Evolutionary conservation across 2,329 filamentous ascomycete genomes (phyloP).

Genomic region (Gremmenia infestans): DNA sequence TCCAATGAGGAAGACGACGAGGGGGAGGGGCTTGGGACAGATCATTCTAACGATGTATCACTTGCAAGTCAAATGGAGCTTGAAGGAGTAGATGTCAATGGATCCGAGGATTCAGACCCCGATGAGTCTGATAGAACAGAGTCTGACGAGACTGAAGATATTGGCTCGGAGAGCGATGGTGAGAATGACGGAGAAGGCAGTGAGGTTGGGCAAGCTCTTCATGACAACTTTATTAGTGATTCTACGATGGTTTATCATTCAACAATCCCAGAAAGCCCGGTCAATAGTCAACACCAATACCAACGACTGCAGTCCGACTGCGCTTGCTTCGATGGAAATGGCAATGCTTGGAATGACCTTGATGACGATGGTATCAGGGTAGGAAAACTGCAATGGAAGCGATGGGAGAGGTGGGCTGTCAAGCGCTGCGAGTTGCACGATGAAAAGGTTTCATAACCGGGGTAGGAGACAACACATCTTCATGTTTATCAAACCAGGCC

Average conservation of each 20-base stretch:
- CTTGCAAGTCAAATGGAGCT: conserved; percentile 22
- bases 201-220: conserved; percentile 2
- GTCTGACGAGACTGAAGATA: conserved; percentile 1
- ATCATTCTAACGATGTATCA: conserved; percentile 12
- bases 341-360: conserved; percentile 30
- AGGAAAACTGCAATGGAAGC: conserved; percentile 44
- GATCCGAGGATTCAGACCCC: conserved; percentile 18
- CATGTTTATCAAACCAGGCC: conserved; percentile 26
- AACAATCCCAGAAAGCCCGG: conserved; percentile 14
- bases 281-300: not conserved
- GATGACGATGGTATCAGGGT: conserved; percentile 44
- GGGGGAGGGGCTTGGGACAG: no score
- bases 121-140: conserved; percentile 10
- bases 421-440: conserved; percentile 36
- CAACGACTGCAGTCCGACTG: conserved; percentile 4
- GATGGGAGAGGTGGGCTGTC: conserved; percentile 52
- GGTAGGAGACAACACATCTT: not conserved
- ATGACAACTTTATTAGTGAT: conserved; percentile 1
- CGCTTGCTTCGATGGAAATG: conserved; percentile 20
- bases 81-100: conserved; percentile 26
- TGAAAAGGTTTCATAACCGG: conserved; percentile 26
- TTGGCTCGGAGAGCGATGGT: conserved; percentile 8
- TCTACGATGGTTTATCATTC: conserved; percentile 29
- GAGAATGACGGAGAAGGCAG: not conserved
- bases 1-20: conserved; percentile 30